A percentile compares a stretch with the other conserved stretches of the same genome.
phyloP scores from a whole-genome alignment of 2,329 filamentous ascomycete species.

The Aspergillus neotritici region DNA sequence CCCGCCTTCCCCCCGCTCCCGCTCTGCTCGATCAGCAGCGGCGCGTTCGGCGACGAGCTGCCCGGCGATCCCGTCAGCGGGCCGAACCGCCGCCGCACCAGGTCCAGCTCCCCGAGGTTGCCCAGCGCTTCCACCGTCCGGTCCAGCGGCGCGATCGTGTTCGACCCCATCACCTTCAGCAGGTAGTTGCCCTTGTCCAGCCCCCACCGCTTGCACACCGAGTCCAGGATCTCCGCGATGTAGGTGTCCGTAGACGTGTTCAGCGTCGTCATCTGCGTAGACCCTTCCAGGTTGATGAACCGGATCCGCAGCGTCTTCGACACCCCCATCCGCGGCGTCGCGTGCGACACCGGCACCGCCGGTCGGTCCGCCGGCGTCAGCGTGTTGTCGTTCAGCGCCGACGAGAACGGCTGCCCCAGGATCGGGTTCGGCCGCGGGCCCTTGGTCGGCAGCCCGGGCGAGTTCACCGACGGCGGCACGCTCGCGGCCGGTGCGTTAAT shows the following conservation, averaged over 20 bases:
- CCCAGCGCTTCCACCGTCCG: slow-evolving; percentile 61
- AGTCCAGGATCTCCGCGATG: slow-evolving; percentile 61
- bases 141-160: slow-evolving; percentile 58
- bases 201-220: slow-evolving; percentile 56
- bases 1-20: slow-evolving; percentile 17
- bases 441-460: slow-evolving; percentile 20
- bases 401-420: slow-evolving; percentile 42
- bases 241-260: slow-evolving; percentile 61
- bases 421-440: slow-evolving; percentile 37
- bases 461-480: slow-evolving; percentile 6
- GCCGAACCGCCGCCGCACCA: slow-evolving; percentile 58
- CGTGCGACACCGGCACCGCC: slow-evolving; percentile 39
- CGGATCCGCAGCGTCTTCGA: slow-evolving; percentile 56
- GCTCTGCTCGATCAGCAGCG: slow-evolving; percentile 48
- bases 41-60: slow-evolving; percentile 60
- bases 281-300: slow-evolving; percentile 56
- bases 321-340: slow-evolving; percentile 52
- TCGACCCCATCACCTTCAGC: slow-evolving; percentile 58
- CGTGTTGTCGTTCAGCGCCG: slow-evolving; percentile 41
- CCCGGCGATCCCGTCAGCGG: slow-evolving; percentile 55
- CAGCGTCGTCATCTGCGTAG: slow-evolving; percentile 48
- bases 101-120: slow-evolving; percentile 55
- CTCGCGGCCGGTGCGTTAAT: neutral
- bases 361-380: slow-evolving; percentile 44
- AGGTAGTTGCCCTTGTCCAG: slow-evolving; percentile 61